Base-by-base conservation (phyloP, 2,329 filamentous ascomycete species). In the Metarhizium rileyi region DNA sequence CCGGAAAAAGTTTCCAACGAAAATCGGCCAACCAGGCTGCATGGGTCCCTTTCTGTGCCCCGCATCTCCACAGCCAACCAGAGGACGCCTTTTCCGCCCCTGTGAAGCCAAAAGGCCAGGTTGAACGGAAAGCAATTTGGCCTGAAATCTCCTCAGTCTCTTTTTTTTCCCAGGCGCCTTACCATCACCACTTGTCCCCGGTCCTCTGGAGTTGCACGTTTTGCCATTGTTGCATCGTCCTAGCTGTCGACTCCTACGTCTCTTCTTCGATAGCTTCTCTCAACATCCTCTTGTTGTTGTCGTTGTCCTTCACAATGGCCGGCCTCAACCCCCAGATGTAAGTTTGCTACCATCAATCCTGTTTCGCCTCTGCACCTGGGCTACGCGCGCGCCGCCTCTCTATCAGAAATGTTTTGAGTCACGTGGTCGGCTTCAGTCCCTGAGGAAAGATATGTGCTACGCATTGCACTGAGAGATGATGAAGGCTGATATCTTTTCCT, bases 281-380 rank as follows among this genome's bases (percentile, higher is more conserved):
- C 33, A 50, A n/a, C 36, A 18, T n/a, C 36, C 25, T 12, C 10
- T 14, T 35, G 4, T 49, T 33, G 36, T n/a, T n/a, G n/a, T n/a
- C n/a, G n/a, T n/a, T n/a, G n/a, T n/a, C 9, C 25, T 33, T 57
- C 66, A 81, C 69, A 66, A 84, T 84, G 81, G 79, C 69, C 61
- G 69, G 69, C 52, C 69, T 85, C 60, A 81, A 73, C 62, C 76
- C 81, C 60, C 81, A 84, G 68, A 73, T 84, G 81, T 84, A 73
- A 64, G 78, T 55, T 30, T 23, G 18, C 23, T 10, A 23, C 35
- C 20, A 5, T 12, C 14, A 18, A 20, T 30, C 8, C 40, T 40
- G 23, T 38, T 25, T 30, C 6, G n/a, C n/a, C 6, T 16, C 20
- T 28, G 3, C 28, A 26, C 8, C 12, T 48, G 33, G 26, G 8